Percentiles rank a stretch among this genome's conserved stretches.
Evolutionary conservation across 148 eudicot species (phyloP).

Genomic region (Silene latifolia): DNA sequence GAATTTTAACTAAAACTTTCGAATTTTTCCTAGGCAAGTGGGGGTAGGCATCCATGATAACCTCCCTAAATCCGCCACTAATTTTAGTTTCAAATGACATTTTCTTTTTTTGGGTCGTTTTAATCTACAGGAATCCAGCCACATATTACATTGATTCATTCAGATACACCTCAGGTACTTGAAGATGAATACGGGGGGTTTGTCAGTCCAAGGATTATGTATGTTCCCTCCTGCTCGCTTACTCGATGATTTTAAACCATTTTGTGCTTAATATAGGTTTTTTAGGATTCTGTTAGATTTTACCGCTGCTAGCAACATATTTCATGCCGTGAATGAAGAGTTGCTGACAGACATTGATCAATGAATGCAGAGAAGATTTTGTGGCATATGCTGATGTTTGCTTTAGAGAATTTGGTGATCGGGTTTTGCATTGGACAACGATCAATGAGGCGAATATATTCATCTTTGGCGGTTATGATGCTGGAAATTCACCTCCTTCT

Average conservation of each 20-base stretch:
- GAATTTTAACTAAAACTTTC: no score
- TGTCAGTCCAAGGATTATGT: slow-evolving; percentile 45
- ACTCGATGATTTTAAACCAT: background rate
- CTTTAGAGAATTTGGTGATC: slow-evolving; percentile 65
- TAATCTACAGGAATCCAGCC: slow-evolving; percentile 55
- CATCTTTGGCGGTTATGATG: slow-evolving; percentile 36
- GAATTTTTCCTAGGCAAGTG: no score
- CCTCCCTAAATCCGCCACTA: no score
- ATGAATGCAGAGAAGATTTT: slow-evolving; percentile 54
- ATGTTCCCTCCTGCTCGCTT: slow-evolving; percentile 1
- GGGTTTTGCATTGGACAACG: slow-evolving; percentile 62
- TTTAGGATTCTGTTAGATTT: no score
- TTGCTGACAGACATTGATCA: background rate
- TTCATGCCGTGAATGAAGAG: no score
- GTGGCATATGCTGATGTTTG: slow-evolving; percentile 57
- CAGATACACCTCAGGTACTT: slow-evolving; percentile 53
- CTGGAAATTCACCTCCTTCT: slow-evolving; percentile 38
- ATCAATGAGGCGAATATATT: slow-evolving; percentile 51
- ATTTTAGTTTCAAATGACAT: no score
- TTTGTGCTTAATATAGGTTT: no score
- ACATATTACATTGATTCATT: slow-evolving; percentile 49
- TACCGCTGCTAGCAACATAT: no score
- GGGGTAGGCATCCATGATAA: no score
- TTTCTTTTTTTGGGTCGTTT: background rate
- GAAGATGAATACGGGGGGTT: slow-evolving; percentile 65